Percentiles rank a stretch among this genome's conserved stretches.
Conservation (phyloP, 169 alveolate genomes). For the Plasmodium relictum region DNA sequence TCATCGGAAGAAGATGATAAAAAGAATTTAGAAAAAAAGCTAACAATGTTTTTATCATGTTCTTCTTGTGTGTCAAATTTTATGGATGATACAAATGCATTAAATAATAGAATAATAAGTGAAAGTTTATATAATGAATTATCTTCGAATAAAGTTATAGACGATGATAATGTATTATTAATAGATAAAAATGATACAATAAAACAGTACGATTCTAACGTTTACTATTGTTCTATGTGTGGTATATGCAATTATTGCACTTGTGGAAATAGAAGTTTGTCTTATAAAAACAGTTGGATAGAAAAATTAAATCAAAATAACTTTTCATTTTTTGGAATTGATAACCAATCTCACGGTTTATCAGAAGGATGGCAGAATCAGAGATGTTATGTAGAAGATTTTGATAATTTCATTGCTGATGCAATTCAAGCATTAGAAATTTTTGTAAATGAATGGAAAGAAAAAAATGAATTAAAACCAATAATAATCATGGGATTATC, state of each 20-base stretch:
- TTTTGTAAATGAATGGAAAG: conserved; percentile 70
- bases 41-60: conserved; percentile 50
- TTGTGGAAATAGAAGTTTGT: conserved; percentile 68
- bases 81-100: conserved; percentile 7
- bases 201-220: conserved; percentile 13
- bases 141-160: neutral
- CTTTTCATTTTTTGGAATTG: conserved; percentile 80
- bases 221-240: conserved; percentile 61
- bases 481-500: conserved; percentile 63
- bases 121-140: neutral
- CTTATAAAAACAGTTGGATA: conserved; percentile 83
- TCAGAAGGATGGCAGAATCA: conserved; percentile 79
- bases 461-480: conserved; percentile 50
- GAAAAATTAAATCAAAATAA: conserved; percentile 79
- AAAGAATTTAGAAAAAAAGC: conserved; percentile 24
- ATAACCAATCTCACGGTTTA: conserved; percentile 84
- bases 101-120: neutral
- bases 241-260: conserved; percentile 59
- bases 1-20: conserved; percentile 29
- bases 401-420: conserved; percentile 78
- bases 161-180: neutral
- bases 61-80: conserved; percentile 48
- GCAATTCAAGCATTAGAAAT: conserved; percentile 81
- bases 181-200: neutral
- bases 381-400: conserved; percentile 74